Base-by-base conservation (phyloP, 2,329 filamentous ascomycete genomes). In the Colletotrichum lentis region DNA sequence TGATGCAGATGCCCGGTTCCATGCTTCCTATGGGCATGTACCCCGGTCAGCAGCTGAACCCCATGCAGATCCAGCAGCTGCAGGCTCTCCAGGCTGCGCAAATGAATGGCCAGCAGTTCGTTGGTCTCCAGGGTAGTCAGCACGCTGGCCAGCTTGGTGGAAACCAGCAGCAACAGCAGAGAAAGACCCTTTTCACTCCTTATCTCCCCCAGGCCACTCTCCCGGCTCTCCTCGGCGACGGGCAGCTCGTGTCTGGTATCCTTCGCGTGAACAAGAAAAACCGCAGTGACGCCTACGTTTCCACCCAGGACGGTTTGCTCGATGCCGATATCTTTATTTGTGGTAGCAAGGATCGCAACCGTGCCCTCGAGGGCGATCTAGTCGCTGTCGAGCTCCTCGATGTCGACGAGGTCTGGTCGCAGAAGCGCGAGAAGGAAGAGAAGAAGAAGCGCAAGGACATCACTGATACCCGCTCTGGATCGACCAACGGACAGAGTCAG, bases 381-480 rank as follows among this genome's bases (percentile, higher is more conserved):
- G 96, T 99, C 67, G 96, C 96, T 39, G 89, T 99, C 62, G 96
- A 99, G 81, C 89, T 99, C 54, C 89, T 99, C 59, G 95, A 99
- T 76, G 96, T 99, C 8, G 96, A 98, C 77, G 96, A 99, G 77
- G 96, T 99, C 3, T 99, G 96, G 96, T 89, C 91, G 27, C 96
- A 99, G 84, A 99, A 99, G 86, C 93, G 94, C 64, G 96, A 99
- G 80, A 99, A 99, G 80, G 96, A 99, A 81, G 96, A 99, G 80
- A 99, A 99, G 87, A 99, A 99, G 88, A 99, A 98, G 84, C 92
- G 96, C 79, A 99, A 99, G 85, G 96, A 99, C 76, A 97, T 97
- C 68, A 96, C 94, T 41, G 96, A 98, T 77, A 94, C 93, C 67
- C 90, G 95, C 72, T 88, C 88, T 60, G 90, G 90, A 72, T 91